These are phyloP conservation scores for Geranium brycei DNA, from an alignment of 345 rosid genomes.

Conservation along the genomic window DNA sequence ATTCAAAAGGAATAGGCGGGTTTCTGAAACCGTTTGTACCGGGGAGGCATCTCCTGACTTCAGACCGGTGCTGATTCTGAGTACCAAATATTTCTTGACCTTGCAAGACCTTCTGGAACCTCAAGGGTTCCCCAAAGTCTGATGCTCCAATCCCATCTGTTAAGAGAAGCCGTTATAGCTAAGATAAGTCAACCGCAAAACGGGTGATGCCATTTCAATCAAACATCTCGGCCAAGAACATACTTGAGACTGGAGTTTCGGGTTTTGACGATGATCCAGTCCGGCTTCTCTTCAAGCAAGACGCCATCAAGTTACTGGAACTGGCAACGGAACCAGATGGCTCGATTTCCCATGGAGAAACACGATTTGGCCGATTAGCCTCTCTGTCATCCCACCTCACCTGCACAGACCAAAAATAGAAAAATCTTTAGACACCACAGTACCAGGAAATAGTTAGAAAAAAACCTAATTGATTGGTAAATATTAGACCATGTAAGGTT, in stretches of 20 bases:
- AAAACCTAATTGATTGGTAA: too few relatives aligned
- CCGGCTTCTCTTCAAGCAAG: constrained; percentile 72
- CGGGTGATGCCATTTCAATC: too few relatives aligned
- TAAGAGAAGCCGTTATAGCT: neutral
- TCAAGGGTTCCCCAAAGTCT: constrained; percentile 77
- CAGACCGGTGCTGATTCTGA: constrained; percentile 27
- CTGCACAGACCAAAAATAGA: constrained; percentile 18
- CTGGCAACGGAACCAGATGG: constrained; percentile 46
- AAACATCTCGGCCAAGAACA: constrained; percentile 3
- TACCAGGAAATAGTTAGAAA: too few relatives aligned
- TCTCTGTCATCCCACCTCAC: constrained; percentile 87
- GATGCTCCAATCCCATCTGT: constrained; percentile 66
- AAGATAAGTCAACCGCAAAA: too few relatives aligned
- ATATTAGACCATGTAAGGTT: too few relatives aligned
- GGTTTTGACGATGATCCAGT: constrained; percentile 54
- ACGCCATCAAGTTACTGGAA: constrained; percentile 37
- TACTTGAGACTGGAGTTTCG: constrained; percentile 65
- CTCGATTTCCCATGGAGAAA: constrained; percentile 96
- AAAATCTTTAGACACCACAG: too few relatives aligned
- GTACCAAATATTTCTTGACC: constrained; percentile 88
- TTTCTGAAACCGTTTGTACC: constrained; percentile 11
- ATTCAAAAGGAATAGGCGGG: constrained; percentile 7
- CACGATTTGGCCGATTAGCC: constrained; percentile 45
- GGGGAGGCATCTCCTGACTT: constrained; percentile 19
- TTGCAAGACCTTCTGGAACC: constrained; percentile 99